Conservation (phyloP, 345 rosid genomes). For the Tarenaya hassleriana region DNA sequence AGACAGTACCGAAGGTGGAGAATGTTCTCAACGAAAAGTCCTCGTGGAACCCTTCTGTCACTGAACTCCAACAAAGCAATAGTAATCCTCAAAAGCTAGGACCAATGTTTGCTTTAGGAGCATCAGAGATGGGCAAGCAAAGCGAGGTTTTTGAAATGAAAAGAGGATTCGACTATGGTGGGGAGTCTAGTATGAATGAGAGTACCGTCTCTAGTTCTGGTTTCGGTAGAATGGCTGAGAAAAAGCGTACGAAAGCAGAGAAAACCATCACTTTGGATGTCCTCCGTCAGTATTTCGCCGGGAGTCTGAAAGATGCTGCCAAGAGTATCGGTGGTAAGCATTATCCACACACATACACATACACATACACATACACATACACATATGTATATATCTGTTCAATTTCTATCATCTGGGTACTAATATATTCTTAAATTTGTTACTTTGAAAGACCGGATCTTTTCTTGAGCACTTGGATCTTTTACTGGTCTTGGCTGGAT, state of each 20-base stretch:
- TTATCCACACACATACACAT: background rate
- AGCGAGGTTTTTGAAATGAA: constrained; percentile 29
- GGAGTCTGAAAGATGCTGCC: constrained; percentile 93
- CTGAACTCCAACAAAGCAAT: constrained; percentile 28
- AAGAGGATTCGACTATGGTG: constrained; percentile 34
- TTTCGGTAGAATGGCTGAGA: constrained; percentile 37
- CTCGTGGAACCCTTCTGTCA: constrained; percentile 25
- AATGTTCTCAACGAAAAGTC: constrained; percentile 30
- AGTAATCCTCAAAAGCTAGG: constrained; percentile 30
- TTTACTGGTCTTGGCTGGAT: background rate
- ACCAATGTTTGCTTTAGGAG: constrained; percentile 24
- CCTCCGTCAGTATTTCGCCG: constrained; percentile 67
- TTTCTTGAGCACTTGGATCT: background rate
- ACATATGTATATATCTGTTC: background rate
- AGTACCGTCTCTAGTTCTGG: constrained; percentile 38
- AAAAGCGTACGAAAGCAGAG: constrained; percentile 59
- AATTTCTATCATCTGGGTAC: background rate
- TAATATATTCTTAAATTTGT: background rate
- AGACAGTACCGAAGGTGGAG: constrained; percentile 27
- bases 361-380: background rate
- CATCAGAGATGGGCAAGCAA: constrained; percentile 17
- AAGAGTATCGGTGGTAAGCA: constrained; percentile 81
- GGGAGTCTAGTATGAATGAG: constrained; percentile 41
- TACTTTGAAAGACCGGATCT: no score
- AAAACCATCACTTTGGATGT: constrained; percentile 68